Evolutionary conservation across 352 stramenopile species (phyloP), one percentile per base, ranked within the genome.

Genomic region (Phytophthora brassicae): DNA sequence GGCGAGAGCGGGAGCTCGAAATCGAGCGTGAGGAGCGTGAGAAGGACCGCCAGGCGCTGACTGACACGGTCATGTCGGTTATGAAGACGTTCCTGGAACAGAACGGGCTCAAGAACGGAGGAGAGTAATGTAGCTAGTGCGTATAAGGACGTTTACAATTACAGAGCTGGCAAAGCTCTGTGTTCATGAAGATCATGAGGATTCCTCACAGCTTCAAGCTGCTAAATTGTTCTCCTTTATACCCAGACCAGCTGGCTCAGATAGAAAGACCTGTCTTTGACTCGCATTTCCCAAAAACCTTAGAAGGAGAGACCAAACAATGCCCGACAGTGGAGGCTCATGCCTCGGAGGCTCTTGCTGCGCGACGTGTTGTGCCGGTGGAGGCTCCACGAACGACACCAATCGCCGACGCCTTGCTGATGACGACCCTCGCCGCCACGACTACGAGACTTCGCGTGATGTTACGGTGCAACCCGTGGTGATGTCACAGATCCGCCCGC

Each of bases 41-140:
- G 39, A 75, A 72, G 58, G 68, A 75, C 45, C 68, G 59, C 43
- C 48, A 67, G 45, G 64, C 49, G 24, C 55, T 75, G 14, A 72
- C 64, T 36, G 47, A 26, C n/a, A 44, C 50, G 13, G 54, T 70
- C 39, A 39, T 70, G 24, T 64, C 64, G 28, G 55, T 58, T 39
- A 60, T 75, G 54, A 66, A 65, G 54, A 64, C 59, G 14, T 72
- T 67, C 50, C 48, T 75, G 14, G 67, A 75, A 31, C 44, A 72
- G 52, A 52, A 55, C 26, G 35, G 12, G 12, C 42, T 12, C 43
- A 58, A 66, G 39, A 41, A 58, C 33, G 62, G 14, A 56, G 38
- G 22, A 43, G 55, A 50, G 45, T 47, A 39, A 24, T 49, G 56
- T 72, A 31, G 8, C 4, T 31, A 64, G 64, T 64, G 57, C 33